A percentile compares a stretch with the other conserved stretches of the same genome.
phyloP scores from a whole-genome alignment of 179 eudicot species.

The Gypsophila paniculata region DNA sequence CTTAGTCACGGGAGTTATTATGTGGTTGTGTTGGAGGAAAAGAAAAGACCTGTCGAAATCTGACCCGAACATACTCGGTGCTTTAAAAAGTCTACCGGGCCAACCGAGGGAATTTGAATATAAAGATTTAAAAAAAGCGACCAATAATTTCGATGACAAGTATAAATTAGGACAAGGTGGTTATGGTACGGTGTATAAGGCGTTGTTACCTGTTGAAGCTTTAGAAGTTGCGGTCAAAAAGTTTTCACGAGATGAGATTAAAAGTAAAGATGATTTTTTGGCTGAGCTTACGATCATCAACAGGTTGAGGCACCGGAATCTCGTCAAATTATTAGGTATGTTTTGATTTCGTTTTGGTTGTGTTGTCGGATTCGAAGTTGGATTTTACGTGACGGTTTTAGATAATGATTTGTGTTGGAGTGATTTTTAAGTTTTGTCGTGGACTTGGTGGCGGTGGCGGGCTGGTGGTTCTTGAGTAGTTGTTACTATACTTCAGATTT shows the following conservation, averaged over 20 bases:
- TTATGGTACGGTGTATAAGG: conserved; percentile 63
- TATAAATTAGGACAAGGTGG: conserved; percentile 79
- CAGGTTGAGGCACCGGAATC: conserved; percentile 75
- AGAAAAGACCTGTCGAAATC: not conserved
- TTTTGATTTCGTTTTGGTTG: not conserved
- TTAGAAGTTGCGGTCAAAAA: conserved; percentile 73
- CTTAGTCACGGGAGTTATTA: conserved; percentile 6
- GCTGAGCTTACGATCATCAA: conserved; percentile 83
- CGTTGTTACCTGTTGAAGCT: conserved; percentile 41
- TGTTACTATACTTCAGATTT: too few relatives aligned
- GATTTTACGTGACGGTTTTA: too few relatives aligned
- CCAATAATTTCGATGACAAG: conserved; percentile 59
- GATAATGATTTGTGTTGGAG: too few relatives aligned
- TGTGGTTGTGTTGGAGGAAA: conserved; percentile 23
- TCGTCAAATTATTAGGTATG: conserved; percentile 69
- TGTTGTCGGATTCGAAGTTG: not conserved
- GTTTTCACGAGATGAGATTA: conserved; percentile 68
- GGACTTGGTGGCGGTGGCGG: too few relatives aligned
- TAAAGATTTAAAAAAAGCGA: conserved; percentile 65
- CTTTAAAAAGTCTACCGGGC: conserved; percentile 63
- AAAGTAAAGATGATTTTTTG: conserved; percentile 78
- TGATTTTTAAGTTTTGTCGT: too few relatives aligned
- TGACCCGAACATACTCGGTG: conserved; percentile 47
- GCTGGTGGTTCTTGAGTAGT: too few relatives aligned
- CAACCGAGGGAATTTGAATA: conserved; percentile 59